Base-by-base conservation (phyloP, 2,329 filamentous ascomycete genomes). In the Chaetomium sp. region DNA sequence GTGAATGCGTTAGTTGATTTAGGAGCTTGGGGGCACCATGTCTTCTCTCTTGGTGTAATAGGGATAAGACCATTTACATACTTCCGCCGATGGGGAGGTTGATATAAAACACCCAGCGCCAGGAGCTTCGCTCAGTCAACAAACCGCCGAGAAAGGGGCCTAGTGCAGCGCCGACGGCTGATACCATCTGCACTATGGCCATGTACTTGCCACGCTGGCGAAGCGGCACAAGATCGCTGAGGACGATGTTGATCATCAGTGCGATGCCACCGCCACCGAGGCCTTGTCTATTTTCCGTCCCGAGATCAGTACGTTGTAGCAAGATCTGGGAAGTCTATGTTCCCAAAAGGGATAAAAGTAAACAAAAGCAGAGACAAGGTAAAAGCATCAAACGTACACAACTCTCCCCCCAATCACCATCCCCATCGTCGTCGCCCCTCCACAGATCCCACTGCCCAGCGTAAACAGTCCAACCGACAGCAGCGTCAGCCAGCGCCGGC, bases 401-500 rank as follows among this genome's bases (percentile, higher is more conserved):
- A 58, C 66, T 1, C 73, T 68, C 5, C 71, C 74, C 3, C 71
- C 73, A 11, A 86, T 80, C 2, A 87, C 68, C 63, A 76, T 74
- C 0, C 60, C 63, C 0, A 60, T 74, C 0, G 62, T 70, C 0
- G 12, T 46, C 2, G 81, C 76, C 0, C 72, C 74, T 0, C 79
- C 81, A 43, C 70, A 74, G 3, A 85, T 69, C 0, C 73, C 77
- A 54, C 79, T 80, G 0, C 81, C 81, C 0, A 83, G 60, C 0
- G 69, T 70, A 56, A 82, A 82, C 1, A 79, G 57, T 9, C 66
- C 68, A 1, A 80, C 71, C 2, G 74, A 66, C 6, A 64, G 49
- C 0, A 80, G 66, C 12, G 70, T 68, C 32, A 72, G 65, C 49
- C 68, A 72, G 27, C 75, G 71, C 1, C 80, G 71, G 3, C 81